Percentiles rank a stretch among this genome's conserved stretches.
phyloP scores from a whole-genome alignment of 352 stramenopile species.

The Globisporangium orthogonon region DNA sequence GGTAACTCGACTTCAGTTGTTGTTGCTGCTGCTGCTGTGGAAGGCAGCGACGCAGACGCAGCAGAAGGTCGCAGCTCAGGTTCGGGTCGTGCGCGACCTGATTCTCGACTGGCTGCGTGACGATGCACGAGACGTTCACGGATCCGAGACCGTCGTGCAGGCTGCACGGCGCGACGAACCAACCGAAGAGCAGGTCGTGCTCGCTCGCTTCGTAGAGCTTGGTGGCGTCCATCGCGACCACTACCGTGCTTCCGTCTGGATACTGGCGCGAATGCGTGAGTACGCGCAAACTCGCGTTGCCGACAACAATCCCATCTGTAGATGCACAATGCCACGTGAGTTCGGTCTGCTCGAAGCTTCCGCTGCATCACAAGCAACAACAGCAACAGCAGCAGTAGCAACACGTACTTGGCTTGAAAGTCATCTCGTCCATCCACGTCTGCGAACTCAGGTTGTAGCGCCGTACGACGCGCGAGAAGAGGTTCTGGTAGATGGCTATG shows the following conservation, averaged over 20 bases:
- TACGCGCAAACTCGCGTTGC: constrained; percentile 16
- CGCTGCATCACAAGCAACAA: background rate
- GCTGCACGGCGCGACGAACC: constrained; percentile 40
- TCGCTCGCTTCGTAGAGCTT: constrained; percentile 19
- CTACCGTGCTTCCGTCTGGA: constrained; percentile 45
- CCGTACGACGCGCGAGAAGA: constrained; percentile 34
- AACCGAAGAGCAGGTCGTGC: constrained; percentile 44
- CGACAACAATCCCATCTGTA: constrained; percentile 10
- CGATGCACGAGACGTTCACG: constrained; percentile 56
- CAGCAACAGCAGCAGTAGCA: background rate
- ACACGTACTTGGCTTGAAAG: constrained; percentile 24
- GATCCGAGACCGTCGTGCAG: constrained; percentile 21
- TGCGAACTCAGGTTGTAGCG: constrained; percentile 40
- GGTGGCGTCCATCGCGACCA: constrained; percentile 27
- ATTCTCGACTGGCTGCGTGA: constrained; percentile 25
- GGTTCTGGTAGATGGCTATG: constrained; percentile 35
- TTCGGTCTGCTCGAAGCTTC: background rate
- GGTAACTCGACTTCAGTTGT: background rate
- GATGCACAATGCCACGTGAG: background rate
- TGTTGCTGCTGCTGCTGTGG: background rate
- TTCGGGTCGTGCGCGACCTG: constrained; percentile 20
- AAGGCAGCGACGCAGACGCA: constrained; percentile 29
- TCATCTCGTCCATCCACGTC: constrained; percentile 46
- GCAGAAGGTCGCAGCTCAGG: constrained; percentile 44
- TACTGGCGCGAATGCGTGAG: constrained; percentile 57